Conservation (phyloP, 805 yeast species). For the Saturnispora quitensis region DNA sequence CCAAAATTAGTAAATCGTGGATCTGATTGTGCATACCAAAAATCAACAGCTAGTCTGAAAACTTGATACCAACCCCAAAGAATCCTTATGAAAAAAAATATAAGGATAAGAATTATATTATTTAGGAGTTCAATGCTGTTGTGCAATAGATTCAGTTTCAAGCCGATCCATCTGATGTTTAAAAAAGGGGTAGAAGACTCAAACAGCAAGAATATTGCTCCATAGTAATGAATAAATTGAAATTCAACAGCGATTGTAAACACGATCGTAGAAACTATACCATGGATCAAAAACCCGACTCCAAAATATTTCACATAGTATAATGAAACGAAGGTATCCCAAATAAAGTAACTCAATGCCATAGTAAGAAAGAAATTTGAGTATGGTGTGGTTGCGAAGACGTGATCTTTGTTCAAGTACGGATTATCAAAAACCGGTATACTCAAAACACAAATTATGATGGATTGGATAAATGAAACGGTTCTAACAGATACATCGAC, state of each 20-base stretch:
- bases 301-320: conserved; percentile 25
- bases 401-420: conserved; percentile 21
- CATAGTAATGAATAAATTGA: conserved; percentile 26
- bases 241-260: conserved; percentile 21
- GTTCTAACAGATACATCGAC: conserved; percentile 27
- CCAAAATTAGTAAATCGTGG: conserved; percentile 23
- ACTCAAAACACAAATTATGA: conserved; percentile 23
- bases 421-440: conserved; percentile 25
- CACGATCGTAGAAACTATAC: conserved; percentile 28
- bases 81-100: conserved; percentile 29
- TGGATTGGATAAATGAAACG: conserved; percentile 28
- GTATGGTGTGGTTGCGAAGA: conserved; percentile 29
- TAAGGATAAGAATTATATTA: conserved; percentile 26
- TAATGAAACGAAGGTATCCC: conserved; percentile 28
- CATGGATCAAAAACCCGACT: conserved; percentile 29
- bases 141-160: conserved; percentile 24
- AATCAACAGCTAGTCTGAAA: conserved; percentile 20
- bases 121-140: conserved; percentile 25
- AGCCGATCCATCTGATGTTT: conserved; percentile 30
- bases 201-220: conserved; percentile 28
- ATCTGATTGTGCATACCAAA: conserved; percentile 20
- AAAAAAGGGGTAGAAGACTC: conserved; percentile 31
- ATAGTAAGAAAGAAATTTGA: conserved; percentile 22
- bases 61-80: conserved; percentile 34
- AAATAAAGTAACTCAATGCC: conserved; percentile 29